phyloP scores from a whole-genome alignment of 202 grass and related monocot species.

The Hordeum pubiflorum region DNA sequence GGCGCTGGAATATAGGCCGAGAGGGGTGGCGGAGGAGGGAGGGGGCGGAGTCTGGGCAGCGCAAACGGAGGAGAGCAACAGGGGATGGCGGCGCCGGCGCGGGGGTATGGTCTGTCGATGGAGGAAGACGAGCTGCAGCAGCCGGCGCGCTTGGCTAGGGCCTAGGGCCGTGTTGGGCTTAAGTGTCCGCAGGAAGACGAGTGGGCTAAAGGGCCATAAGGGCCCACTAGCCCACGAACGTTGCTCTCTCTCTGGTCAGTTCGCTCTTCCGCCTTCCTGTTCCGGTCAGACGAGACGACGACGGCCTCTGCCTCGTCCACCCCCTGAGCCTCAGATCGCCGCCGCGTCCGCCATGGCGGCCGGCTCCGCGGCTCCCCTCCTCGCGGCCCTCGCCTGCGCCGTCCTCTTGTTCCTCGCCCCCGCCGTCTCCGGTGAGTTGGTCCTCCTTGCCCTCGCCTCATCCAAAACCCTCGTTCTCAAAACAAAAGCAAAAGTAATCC shows the following conservation, averaged over 20 bases:
- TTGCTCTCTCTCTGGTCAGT: neutral
- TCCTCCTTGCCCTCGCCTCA: neutral
- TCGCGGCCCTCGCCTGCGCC: neutral
- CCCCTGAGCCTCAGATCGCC: constrained; percentile 24
- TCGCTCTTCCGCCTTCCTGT: neutral
- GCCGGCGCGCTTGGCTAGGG: neutral
- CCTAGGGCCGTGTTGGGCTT: neutral
- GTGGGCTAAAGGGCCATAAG: neutral
- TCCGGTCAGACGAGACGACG: constrained; percentile 22
- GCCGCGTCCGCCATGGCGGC: constrained; percentile 30
- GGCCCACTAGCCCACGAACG: neutral
- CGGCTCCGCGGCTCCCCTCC: neutral
- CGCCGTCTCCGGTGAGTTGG: constrained; percentile 26
- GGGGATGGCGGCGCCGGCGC: constrained; percentile 8
- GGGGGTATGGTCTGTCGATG: neutral
- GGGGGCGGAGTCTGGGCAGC: neutral
- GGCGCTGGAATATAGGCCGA: neutral
- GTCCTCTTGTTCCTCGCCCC: neutral
- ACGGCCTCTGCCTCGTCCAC: neutral
- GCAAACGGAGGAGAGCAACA: neutral
- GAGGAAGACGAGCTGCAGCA: neutral
- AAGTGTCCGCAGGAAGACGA: too few species aligned
- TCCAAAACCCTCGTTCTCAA: neutral
- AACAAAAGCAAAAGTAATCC: neutral
- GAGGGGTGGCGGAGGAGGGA: neutral